These are phyloP conservation scores for Verbena officinalis DNA, from an alignment of 257 asterid genomes.

Conservation along the genomic window DNA sequence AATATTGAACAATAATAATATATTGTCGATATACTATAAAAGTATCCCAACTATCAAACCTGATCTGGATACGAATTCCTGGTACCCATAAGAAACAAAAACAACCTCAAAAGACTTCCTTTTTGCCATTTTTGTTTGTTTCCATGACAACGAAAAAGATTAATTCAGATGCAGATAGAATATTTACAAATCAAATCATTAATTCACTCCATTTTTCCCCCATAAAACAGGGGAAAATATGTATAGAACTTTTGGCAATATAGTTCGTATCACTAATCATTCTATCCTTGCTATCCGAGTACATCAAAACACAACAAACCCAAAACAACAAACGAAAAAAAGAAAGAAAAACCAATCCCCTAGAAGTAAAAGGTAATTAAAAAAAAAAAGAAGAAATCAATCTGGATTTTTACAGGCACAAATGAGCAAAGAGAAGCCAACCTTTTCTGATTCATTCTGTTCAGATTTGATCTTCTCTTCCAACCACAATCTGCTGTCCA, in stretches of 20 bases:
- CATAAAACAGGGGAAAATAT: background rate
- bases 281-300: background rate
- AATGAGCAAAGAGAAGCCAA: constrained; percentile 67
- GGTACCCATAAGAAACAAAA: background rate
- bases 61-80: background rate
- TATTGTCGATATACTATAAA: too few species aligned
- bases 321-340: background rate
- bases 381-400: constrained; percentile 11
- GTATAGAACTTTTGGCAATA: constrained; percentile 7
- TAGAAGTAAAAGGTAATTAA: background rate
- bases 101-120: background rate
- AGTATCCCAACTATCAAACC: background rate
- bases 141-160: too few species aligned
- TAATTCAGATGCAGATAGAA: background rate
- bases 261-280: constrained; percentile 5
- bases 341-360: background rate
- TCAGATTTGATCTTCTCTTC: constrained; percentile 49
- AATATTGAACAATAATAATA: too few species aligned
- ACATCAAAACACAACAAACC: background rate
- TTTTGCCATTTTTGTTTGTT: too few species aligned
- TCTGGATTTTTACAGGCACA: constrained; percentile 66
- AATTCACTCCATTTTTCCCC: too few species aligned
- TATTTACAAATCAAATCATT: constrained; percentile 21
- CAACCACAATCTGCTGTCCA: constrained; percentile 78
- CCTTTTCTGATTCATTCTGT: constrained; percentile 42